Conservation (phyloP, 1,284 basidiomycete species). For the Boletus mariae region DNA sequence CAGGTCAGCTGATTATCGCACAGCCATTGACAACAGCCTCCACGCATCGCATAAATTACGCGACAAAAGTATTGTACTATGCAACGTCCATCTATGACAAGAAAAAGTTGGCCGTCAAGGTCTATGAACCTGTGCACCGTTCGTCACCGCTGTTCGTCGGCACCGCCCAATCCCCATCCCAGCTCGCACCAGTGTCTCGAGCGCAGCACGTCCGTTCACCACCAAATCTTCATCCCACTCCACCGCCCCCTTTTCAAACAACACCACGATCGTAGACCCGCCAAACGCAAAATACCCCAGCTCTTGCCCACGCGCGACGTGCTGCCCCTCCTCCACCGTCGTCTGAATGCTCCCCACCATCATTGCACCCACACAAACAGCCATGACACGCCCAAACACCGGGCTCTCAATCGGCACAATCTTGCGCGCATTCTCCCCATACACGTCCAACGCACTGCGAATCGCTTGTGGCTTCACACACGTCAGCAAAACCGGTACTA, state of each 20-base stretch:
- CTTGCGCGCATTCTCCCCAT: constrained; percentile 90
- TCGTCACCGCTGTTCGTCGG: constrained; percentile 5
- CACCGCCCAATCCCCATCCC: constrained; percentile 78
- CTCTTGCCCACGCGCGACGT: constrained; percentile 81
- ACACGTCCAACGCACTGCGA: constrained; percentile 83
- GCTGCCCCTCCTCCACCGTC: constrained; percentile 80
- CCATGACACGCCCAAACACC: constrained; percentile 86
- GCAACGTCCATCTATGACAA: no score
- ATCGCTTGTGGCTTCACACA: constrained; percentile 70
- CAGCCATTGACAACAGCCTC: not conserved
- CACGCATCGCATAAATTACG: no score
- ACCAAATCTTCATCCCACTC: constrained; percentile 92
- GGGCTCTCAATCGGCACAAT: constrained; percentile 86
- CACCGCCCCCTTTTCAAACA: constrained; percentile 81
- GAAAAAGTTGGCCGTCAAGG: no score
- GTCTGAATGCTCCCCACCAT: constrained; percentile 90
- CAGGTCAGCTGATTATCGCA: constrained; percentile 1
- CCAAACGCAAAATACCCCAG: constrained; percentile 94
- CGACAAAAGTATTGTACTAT: no score
- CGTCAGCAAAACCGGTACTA: constrained; percentile 4
- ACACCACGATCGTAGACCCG: constrained; percentile 83
- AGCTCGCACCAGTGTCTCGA: constrained; percentile 87
- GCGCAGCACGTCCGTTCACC: constrained; percentile 73
- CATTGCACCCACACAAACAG: constrained; percentile 89
- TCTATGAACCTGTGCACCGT: not conserved